phyloP scores from a whole-genome alignment of 2,329 filamentous ascomycete species.

The Botryotinia narcissicola region DNA sequence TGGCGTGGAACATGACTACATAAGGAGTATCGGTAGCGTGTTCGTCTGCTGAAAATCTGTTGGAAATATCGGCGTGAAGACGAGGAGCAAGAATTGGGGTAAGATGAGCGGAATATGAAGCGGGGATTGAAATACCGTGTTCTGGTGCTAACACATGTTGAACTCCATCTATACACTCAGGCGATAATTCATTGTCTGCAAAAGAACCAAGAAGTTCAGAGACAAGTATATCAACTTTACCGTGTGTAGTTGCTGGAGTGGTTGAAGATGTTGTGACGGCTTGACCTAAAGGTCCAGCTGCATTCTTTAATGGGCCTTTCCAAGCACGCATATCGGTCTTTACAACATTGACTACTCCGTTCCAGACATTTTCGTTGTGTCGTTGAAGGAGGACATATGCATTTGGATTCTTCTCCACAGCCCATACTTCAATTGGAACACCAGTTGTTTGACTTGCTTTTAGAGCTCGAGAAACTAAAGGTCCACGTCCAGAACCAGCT shows the following conservation, averaged over 20 bases:
- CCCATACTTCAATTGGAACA: slow-evolving; percentile 82
- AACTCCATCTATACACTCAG: slow-evolving; percentile 93
- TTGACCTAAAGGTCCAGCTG: slow-evolving; percentile 37
- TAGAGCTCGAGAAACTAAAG: slow-evolving; percentile 83
- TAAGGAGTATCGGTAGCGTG: slow-evolving; percentile 87
- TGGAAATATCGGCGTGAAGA: slow-evolving; percentile 75
- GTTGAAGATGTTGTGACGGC: slow-evolving; percentile 37
- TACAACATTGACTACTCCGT: slow-evolving; percentile 75
- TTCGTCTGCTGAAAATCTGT: slow-evolving; percentile 58
- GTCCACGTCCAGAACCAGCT: slow-evolving; percentile 88
- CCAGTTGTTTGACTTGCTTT: slow-evolving; percentile 74
- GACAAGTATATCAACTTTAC: slow-evolving; percentile 85
- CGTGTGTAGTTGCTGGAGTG: slow-evolving; percentile 47
- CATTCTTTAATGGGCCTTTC: slow-evolving; percentile 69
- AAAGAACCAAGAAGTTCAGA: slow-evolving; percentile 95
- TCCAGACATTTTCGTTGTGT: slow-evolving; percentile 83
- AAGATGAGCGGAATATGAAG: slow-evolving; percentile 88
- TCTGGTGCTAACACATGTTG: slow-evolving; percentile 78
- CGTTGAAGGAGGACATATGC: slow-evolving; percentile 89
- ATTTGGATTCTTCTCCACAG: slow-evolving; percentile 97
- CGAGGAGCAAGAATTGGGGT: slow-evolving; percentile 89
- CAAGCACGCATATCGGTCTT: slow-evolving; percentile 98
- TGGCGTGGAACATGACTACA: slow-evolving; percentile 87
- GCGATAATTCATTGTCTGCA: slow-evolving; percentile 93
- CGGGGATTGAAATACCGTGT: slow-evolving; percentile 89